Percentiles rank a stretch among this genome's conserved stretches.
These are phyloP conservation scores for Harringtonia lauricola DNA, from an alignment of 2,329 filamentous ascomycete genomes.

Conservation along the genomic window DNA sequence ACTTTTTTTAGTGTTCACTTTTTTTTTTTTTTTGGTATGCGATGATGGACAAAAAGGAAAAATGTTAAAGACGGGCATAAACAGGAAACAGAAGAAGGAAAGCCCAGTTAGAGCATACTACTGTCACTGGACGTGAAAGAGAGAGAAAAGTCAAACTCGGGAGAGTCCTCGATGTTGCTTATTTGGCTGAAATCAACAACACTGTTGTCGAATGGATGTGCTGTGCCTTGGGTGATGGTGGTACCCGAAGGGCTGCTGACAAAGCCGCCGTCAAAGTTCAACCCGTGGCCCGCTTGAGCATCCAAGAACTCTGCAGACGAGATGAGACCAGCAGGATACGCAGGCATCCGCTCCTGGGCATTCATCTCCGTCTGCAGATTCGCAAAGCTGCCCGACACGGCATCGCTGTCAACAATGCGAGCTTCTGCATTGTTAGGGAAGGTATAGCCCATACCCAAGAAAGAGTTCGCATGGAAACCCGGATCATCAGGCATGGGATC, in stretches of 20 bases:
- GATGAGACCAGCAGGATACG: slow-evolving; percentile 11
- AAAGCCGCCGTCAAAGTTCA: not conserved
- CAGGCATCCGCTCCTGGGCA: not conserved
- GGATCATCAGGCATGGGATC: too few relatives aligned
- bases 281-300: slow-evolving; percentile 6
- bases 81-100: not conserved
- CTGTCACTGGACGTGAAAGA: not conserved
- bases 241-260: slow-evolving; percentile 3
- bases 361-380: not conserved
- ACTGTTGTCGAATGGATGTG: not conserved
- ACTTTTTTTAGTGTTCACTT: not conserved
- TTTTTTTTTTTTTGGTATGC: not conserved
- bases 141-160: not conserved
- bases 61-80: too few relatives aligned
- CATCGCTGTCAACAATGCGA: not conserved
- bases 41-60: too few relatives aligned
- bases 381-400: not conserved
- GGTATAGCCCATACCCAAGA: too few relatives aligned
- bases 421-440: not conserved
- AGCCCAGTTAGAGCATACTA: not conserved
- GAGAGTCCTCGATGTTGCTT: not conserved
- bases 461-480: too few relatives aligned
- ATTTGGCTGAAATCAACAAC: not conserved
- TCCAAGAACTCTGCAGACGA: slow-evolving; percentile 16
- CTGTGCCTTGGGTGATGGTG: slow-evolving; percentile 5